Conservation (phyloP, 2,329 filamentous ascomycete species). For the Trichoderma sp. region DNA sequence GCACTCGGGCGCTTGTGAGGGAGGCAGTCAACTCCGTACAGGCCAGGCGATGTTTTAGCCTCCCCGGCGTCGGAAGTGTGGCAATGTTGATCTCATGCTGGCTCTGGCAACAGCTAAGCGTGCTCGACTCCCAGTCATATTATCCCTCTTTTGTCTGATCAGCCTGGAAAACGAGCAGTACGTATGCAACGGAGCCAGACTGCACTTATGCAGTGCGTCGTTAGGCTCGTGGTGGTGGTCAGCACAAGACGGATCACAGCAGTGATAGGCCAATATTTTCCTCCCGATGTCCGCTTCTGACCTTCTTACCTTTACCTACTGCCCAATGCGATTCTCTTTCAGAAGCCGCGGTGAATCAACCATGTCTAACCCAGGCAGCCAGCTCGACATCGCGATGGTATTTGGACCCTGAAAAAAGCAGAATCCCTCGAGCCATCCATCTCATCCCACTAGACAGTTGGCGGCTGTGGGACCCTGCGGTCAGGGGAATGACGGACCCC, state of each 20-base stretch:
- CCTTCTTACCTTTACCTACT: neutral
- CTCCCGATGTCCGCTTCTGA: neutral
- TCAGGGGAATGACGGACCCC: slow-evolving; percentile 11
- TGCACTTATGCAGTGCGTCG: neutral
- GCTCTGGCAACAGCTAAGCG: neutral
- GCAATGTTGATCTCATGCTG: slow-evolving; percentile 4
- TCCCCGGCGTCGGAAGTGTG: slow-evolving; percentile 15
- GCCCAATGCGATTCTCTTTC: neutral
- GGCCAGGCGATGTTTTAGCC: neutral
- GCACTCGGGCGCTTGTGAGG: neutral
- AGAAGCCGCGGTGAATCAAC: neutral
- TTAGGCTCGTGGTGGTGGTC: slow-evolving; percentile 7
- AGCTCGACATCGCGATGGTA: neutral
- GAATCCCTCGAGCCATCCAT: neutral
- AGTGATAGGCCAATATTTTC: neutral
- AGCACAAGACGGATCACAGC: neutral
- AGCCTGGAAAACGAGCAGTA: neutral
- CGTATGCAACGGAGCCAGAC: slow-evolving; percentile 5
- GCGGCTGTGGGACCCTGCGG: neutral
- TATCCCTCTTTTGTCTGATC: neutral
- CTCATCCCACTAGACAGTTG: slow-evolving; percentile 8
- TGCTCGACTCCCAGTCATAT: neutral
- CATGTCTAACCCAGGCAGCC: neutral
- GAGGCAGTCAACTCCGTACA: neutral
- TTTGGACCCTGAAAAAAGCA: slow-evolving; percentile 6